A percentile compares a stretch with the other conserved stretches of the same genome.
Conservation (phyloP, 1,139 yeast species). For the Candida sp. region DNA sequence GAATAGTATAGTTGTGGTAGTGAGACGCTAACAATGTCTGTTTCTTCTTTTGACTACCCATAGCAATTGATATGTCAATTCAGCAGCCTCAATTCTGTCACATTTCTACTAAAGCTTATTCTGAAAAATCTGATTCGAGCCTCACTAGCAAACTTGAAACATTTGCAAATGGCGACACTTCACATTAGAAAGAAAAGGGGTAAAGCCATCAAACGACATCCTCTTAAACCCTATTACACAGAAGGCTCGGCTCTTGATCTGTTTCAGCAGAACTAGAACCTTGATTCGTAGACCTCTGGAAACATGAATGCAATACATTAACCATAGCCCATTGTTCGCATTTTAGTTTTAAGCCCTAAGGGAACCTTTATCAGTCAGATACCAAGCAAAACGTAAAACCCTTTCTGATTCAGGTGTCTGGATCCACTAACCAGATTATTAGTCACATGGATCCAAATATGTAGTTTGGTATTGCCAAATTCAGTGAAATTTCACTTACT, state of each 20-base stretch:
- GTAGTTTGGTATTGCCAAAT: background rate
- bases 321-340: background rate
- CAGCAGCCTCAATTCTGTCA: no score
- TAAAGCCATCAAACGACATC: no score
- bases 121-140: no score
- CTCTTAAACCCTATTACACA: no score
- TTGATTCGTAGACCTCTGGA: background rate
- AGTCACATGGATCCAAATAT: background rate
- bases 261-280: background rate
- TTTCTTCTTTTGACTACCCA: background rate
- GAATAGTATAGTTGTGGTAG: background rate
- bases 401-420: no score
- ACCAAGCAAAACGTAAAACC: no score
- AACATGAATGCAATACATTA: background rate
- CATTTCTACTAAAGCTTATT: no score
- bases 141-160: no score
- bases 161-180: no score
- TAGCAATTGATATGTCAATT: no score
- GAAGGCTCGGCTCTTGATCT: background rate
- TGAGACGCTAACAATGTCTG: background rate
- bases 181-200: no score
- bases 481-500: background rate
- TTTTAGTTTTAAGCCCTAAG: background rate
- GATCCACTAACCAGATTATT: no score
- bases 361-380: background rate